A percentile compares a stretch with the other conserved stretches of the same genome.
Evolutionary conservation across 495 filamentous ascomycete genomes (phyloP).

Genomic region (Lichenothelia convexa): DNA sequence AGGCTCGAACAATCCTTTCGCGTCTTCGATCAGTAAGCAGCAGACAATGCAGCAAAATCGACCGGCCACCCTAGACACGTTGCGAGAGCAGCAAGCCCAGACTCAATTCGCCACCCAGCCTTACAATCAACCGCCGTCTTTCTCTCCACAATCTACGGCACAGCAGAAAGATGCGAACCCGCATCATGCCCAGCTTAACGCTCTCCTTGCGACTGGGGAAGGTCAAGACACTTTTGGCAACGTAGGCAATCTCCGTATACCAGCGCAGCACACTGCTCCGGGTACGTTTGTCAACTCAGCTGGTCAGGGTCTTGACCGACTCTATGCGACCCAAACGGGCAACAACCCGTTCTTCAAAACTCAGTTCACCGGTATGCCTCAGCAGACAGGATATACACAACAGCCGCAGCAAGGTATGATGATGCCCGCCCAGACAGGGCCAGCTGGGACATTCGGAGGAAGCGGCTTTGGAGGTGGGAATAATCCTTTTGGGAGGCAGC

Average conservation of each 20-base stretch:
- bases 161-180: conserved; percentile 42
- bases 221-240: conserved; percentile 97
- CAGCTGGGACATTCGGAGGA: conserved; percentile 36
- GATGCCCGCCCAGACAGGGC: conserved; percentile 63
- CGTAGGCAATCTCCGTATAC: conserved; percentile 81
- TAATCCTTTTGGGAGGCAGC: conserved; percentile 29
- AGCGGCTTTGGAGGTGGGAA: conserved; percentile 28
- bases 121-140: conserved; percentile 18
- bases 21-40: conserved; percentile 33
- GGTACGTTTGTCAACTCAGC: conserved; percentile 95
- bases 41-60: conserved; percentile 9
- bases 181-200: conserved; percentile 72
- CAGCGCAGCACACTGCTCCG: conserved; percentile 89
- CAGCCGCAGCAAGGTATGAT: conserved; percentile 21
- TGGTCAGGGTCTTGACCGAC: conserved; percentile 50
- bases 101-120: conserved; percentile 16
- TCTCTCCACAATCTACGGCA: conserved; percentile 21
- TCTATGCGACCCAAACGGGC: conserved; percentile 52
- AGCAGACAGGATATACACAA: conserved; percentile 20
- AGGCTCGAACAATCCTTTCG: conserved; percentile 95
- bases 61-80: conserved; percentile 33
- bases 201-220: conserved; percentile 71
- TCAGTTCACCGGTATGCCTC: conserved; percentile 68
- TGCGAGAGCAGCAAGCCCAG: conserved; percentile 28
- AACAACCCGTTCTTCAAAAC: conserved; percentile 77